Percentiles rank a stretch among this genome's conserved stretches.
These are phyloP conservation scores for Mycena alexandri DNA, from an alignment of 768 basidiomycete species.

Conservation along the genomic window DNA sequence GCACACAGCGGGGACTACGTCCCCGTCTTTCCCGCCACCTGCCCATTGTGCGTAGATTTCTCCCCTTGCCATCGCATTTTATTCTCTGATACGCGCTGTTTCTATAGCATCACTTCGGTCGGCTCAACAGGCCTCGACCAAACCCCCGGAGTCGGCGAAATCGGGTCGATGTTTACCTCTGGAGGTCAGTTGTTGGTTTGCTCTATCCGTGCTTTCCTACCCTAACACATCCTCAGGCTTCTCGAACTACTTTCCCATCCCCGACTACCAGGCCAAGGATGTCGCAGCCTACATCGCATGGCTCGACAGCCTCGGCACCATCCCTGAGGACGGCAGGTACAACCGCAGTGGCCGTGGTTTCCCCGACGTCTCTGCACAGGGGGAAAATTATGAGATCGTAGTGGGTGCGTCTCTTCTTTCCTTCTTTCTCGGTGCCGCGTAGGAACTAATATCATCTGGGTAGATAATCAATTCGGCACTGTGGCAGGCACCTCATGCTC, in stretches of 20 bases:
- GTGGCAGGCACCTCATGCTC: constrained; percentile 59
- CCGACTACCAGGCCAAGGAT: constrained; percentile 33
- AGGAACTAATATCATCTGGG: constrained; percentile 11
- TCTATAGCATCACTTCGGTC: constrained; percentile 16
- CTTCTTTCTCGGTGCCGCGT: constrained; percentile 1
- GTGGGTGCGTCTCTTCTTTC: constrained; percentile 7
- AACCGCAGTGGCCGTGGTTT: constrained; percentile 31
- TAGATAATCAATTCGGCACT: not conserved
- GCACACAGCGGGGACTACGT: constrained; percentile 7
- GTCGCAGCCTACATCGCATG: constrained; percentile 31
- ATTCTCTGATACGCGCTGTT: not conserved
- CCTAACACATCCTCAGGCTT: constrained; percentile 49
- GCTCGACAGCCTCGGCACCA: constrained; percentile 22
- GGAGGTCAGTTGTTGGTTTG: constrained; percentile 48
- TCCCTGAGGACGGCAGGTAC: constrained; percentile 42
- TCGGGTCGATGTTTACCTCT: constrained; percentile 55
- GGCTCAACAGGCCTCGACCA: constrained; percentile 9
- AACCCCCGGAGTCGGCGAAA: constrained; percentile 48
- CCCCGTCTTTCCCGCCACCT: constrained; percentile 10
- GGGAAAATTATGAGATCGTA: constrained; percentile 40
- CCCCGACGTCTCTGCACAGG: constrained; percentile 63
- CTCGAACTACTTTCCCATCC: constrained; percentile 50
- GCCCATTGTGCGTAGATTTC: constrained; percentile 15
- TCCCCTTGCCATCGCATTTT: no score
- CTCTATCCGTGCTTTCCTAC: not conserved